Percentiles rank a stretch among this genome's conserved stretches.
phyloP scores from a whole-genome alignment of 169 alveolate genomes.

The Cryptosporidium meleagridis region DNA sequence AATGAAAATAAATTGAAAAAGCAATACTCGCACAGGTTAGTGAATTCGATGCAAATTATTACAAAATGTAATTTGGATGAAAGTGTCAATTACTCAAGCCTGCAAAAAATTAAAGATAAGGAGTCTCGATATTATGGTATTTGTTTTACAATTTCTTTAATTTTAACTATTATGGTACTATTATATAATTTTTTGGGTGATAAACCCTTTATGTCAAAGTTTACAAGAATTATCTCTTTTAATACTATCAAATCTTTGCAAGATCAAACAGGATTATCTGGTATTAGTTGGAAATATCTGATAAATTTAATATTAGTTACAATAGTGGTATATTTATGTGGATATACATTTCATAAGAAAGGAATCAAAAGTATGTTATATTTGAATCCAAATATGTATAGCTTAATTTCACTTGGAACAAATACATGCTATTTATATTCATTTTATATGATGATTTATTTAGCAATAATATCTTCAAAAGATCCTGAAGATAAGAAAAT shows the following conservation, averaged over 20 bases:
- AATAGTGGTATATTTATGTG: slow-evolving; percentile 54
- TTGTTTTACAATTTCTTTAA: slow-evolving; percentile 24
- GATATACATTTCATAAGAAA: slow-evolving; percentile 40
- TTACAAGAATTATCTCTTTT: slow-evolving; percentile 19
- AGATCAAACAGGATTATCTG: slow-evolving; percentile 11
- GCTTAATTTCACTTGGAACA: slow-evolving; percentile 49
- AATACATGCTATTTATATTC: slow-evolving; percentile 57
- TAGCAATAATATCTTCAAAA: slow-evolving; percentile 28
- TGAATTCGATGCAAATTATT: slow-evolving; percentile 8
- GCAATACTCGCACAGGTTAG: slow-evolving; percentile 15
- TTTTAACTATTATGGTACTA: slow-evolving; percentile 35
- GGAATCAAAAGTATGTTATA: slow-evolving; percentile 15
- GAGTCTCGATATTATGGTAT: slow-evolving; percentile 36
- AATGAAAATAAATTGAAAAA: not conserved
- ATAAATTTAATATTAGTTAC: slow-evolving; percentile 25
- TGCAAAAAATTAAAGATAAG: slow-evolving; percentile 23
- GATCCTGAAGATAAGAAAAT: not conserved
- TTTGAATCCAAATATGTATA: slow-evolving; percentile 45
- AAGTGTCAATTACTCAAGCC: not conserved
- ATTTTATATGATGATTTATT: slow-evolving; percentile 31
- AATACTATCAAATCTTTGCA: slow-evolving; percentile 12
- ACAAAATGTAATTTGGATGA: slow-evolving; percentile 19
- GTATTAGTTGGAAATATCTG: slow-evolving; percentile 48
- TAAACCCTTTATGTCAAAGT: slow-evolving; percentile 17
- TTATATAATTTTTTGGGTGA: slow-evolving; percentile 18